These are phyloP conservation scores for Amanita molliuscula DNA, from an alignment of 768 basidiomycete species.

Conservation along the genomic window DNA sequence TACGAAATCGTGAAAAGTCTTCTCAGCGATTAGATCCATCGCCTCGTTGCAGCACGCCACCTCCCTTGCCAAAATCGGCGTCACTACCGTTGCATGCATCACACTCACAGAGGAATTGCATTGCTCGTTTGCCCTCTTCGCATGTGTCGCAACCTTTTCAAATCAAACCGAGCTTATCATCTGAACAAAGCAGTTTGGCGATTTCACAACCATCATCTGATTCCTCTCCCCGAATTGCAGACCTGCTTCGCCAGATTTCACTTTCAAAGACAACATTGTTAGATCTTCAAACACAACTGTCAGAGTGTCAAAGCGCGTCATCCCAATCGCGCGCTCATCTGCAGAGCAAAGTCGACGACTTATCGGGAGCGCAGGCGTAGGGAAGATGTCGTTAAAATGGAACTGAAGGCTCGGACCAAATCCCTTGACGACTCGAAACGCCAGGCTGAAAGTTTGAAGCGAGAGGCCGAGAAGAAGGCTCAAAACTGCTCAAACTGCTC, in stretches of 20 bases:
- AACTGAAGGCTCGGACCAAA: constrained; percentile 79
- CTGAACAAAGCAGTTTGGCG: neutral
- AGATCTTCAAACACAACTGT: constrained; percentile 63
- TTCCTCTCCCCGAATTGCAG: constrained; percentile 59
- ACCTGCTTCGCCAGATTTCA: constrained; percentile 68
- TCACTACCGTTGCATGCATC: constrained; percentile 68
- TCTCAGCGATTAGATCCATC: constrained; percentile 25
- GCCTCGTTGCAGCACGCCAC: constrained; percentile 60
- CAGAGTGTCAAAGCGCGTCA: constrained; percentile 46
- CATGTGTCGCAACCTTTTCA: constrained; percentile 8
- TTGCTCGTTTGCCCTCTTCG: neutral
- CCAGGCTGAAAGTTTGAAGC: constrained; percentile 64
- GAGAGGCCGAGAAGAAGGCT: constrained; percentile 85
- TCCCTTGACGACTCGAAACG: constrained; percentile 80
- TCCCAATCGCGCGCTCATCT: constrained; percentile 52
- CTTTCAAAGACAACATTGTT: constrained; percentile 47
- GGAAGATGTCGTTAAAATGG: constrained; percentile 71
- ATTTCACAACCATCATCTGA: constrained; percentile 29
- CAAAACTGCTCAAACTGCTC: constrained; percentile 51
- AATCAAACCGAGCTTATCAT: constrained; percentile 26
- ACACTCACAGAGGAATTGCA: constrained; percentile 21
- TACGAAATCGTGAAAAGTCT: constrained; percentile 50
- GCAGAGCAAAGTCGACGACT: constrained; percentile 63
- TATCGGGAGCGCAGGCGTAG: constrained; percentile 67
- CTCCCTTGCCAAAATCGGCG: constrained; percentile 75